A percentile compares a stretch with the other conserved stretches of the same genome.
Evolutionary conservation across 2,329 filamentous ascomycete species (phyloP).

Genomic region (Cladosporium sp.): DNA sequence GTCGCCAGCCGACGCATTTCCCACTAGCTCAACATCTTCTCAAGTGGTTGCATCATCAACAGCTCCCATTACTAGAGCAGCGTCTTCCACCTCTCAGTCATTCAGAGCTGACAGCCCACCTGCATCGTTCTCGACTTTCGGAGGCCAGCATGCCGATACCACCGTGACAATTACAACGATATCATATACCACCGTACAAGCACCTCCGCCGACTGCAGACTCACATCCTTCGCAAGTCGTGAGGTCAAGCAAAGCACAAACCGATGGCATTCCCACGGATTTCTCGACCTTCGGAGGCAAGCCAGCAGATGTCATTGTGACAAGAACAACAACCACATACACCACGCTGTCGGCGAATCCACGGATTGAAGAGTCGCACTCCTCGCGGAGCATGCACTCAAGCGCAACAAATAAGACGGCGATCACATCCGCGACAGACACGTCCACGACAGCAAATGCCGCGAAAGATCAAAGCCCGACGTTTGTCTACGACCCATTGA

Average conservation of each 20-base stretch:
- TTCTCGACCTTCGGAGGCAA: neutral
- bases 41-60: neutral
- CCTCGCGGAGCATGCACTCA: neutral
- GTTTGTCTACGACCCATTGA: neutral
- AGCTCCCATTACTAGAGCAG: neutral
- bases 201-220: neutral
- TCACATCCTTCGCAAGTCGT: neutral
- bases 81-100: neutral
- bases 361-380: neutral
- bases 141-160: neutral
- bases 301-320: neutral
- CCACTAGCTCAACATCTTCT: neutral
- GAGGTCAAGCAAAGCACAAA: neutral
- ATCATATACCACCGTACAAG: neutral
- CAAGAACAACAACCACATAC: neutral
- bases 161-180: neutral
- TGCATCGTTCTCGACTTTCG: neutral
- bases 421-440: neutral
- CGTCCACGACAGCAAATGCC: neutral
- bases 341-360: neutral
- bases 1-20: neutral
- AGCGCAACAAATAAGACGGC: neutral
- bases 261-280: neutral
- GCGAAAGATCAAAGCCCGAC: neutral
- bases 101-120: neutral